phyloP scores from a whole-genome alignment of 495 filamentous ascomycete genomes.

The Podospora conica region DNA sequence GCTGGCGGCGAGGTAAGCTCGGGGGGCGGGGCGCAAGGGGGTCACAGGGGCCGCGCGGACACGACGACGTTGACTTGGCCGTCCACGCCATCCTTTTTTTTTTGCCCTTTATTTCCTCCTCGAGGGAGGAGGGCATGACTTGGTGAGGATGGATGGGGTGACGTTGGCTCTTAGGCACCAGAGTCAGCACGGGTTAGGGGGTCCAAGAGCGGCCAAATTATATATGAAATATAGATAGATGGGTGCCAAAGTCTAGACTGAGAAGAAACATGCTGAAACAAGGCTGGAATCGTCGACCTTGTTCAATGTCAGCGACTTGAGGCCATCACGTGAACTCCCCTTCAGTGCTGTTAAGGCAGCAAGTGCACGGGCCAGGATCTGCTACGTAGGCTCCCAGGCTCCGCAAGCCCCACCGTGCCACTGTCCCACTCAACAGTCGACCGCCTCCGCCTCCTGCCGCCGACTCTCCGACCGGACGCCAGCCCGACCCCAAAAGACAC shows the following conservation, averaged over 20 bases:
- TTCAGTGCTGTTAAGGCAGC: too few relatives aligned
- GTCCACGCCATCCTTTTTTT: neutral
- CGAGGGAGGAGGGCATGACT: neutral
- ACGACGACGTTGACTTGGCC: neutral
- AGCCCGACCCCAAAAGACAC: neutral
- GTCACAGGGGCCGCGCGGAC: neutral
- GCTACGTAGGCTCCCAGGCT: conserved; percentile 11
- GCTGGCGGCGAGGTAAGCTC: neutral
- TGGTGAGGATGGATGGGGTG: neutral
- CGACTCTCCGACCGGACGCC: neutral
- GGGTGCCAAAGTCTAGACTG: neutral
- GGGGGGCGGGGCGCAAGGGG: neutral
- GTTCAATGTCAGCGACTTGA: neutral
- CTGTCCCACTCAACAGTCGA: neutral
- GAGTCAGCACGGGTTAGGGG: neutral
- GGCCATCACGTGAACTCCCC: conserved; percentile 8
- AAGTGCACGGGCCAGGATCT: conserved; percentile 13
- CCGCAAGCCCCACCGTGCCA: neutral
- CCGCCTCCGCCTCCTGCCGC: neutral
- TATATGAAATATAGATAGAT: neutral
- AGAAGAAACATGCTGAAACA: neutral
- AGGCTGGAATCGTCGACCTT: neutral
- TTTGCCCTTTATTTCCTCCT: too few relatives aligned
- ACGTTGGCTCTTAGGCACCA: conserved; percentile 1
- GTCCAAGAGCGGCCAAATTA: neutral